Percentiles rank a stretch among this genome's conserved stretches.
Evolutionary conservation across 345 rosid species (phyloP).

Genomic region (Brassica juncea): DNA sequence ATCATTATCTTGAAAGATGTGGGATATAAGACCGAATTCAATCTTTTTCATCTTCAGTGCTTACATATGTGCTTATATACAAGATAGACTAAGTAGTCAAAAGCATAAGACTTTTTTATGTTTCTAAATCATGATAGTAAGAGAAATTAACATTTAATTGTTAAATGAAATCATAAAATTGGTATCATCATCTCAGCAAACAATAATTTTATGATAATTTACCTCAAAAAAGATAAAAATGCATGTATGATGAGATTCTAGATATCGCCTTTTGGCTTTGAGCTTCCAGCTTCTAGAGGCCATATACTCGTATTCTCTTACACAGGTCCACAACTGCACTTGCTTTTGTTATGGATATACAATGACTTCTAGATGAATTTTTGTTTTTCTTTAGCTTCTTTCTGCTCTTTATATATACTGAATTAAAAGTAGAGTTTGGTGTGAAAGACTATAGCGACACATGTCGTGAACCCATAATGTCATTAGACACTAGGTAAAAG

Average conservation of each 20-base stretch:
- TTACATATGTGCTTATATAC: too few relatives aligned
- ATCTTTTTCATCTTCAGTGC: too few relatives aligned
- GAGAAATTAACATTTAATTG: neutral
- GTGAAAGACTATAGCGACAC: neutral
- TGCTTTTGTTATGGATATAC: neutral
- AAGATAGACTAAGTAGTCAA: too few relatives aligned
- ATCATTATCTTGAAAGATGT: too few relatives aligned
- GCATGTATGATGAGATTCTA: neutral
- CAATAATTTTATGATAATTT: neutral
- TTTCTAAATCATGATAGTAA: neutral
- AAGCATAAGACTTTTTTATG: neutral
- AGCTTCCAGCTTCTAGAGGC: neutral
- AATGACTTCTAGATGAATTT: neutral
- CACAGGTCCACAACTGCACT: conserved; percentile 37
- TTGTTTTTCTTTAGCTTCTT: neutral
- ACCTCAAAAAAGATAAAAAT: neutral
- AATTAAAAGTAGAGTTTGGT: neutral
- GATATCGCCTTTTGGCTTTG: neutral
- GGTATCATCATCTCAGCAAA: neutral
- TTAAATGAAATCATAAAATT: neutral
- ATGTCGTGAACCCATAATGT: conserved; percentile 14
- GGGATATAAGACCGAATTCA: too few relatives aligned
- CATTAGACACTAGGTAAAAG: neutral
- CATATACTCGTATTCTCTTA: neutral
- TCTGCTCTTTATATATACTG: neutral